Conservation (phyloP, 306 rosid genomes). For the Calophaca sinica region DNA sequence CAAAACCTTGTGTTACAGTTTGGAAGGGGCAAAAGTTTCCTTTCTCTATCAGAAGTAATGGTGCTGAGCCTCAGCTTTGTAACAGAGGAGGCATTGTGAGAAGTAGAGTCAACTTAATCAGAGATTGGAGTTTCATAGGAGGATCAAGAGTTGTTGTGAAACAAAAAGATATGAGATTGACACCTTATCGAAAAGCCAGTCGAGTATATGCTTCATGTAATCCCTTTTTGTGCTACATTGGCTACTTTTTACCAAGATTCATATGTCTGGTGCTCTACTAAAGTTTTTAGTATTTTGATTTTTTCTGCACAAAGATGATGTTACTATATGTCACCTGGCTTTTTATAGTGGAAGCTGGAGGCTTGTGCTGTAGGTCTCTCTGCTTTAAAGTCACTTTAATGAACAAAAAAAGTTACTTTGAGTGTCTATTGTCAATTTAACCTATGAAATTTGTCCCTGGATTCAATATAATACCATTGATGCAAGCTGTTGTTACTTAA, state of each 20-base stretch:
- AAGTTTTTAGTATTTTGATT: background rate
- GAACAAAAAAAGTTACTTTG: background rate
- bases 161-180: slow-evolving; percentile 56
- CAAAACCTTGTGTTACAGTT: slow-evolving; percentile 45
- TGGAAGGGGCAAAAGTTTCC: slow-evolving; percentile 46
- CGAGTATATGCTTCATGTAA: slow-evolving; percentile 74
- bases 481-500: background rate
- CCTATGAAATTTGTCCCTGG: background rate
- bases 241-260: background rate
- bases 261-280: background rate
- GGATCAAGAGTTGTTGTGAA: slow-evolving; percentile 68
- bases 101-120: slow-evolving; percentile 42
- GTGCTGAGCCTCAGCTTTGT: slow-evolving; percentile 48
- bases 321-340: too few species aligned
- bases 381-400: background rate
- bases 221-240: slow-evolving; percentile 25
- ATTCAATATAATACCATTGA: too few species aligned
- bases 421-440: background rate
- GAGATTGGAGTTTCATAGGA: slow-evolving; percentile 74
- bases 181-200: slow-evolving; percentile 45
- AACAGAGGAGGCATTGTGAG: slow-evolving; percentile 49
- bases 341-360: too few species aligned
- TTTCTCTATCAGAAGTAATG: slow-evolving; percentile 51
- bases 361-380: too few species aligned
- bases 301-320: too few species aligned